Base-by-base conservation (phyloP, 352 stramenopile species). In the Phytophthora vignae region DNA sequence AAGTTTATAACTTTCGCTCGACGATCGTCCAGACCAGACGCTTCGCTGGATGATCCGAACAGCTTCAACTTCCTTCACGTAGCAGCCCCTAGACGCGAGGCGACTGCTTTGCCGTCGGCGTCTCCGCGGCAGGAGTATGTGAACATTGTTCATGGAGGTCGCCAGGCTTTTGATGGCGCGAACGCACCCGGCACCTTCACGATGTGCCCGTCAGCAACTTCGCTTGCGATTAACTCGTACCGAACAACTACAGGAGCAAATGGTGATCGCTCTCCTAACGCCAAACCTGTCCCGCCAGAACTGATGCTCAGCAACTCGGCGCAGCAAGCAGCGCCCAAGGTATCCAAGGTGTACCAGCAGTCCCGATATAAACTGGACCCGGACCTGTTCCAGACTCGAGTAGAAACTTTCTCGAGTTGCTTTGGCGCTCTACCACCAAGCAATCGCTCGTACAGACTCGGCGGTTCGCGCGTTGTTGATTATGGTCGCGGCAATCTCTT, bases 321-420 rank as follows among this genome's bases (percentile, higher is more conserved):
- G 17, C n/a, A 42, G 5, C 60, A 66, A 44, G 44, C 42, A 25
- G 58, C 25, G 1, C 58, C 55, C 27, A 69, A 71, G 9, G 68
- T 79, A 52, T 56, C 60, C 57, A 75, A 75, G n/a, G 53, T 71
- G 25, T 83, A 62, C 48, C 80, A 85, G 29, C 73, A 84, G 48
- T 85, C 77, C 42, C 74, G 70, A 61, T 87, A 87, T 55, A 82
- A 77, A 4, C 69, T 88, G 42, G 78, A 86, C 17, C 80, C 80
- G 10, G 73, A 77, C 14, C 42, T 85, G 21, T 85, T 71, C 25
- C 80, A 87, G 69, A 50, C 75, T 2, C 71, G 73, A 9, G 19
- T 59, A 58, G 48, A 81, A 22, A 73, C 73, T 2, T 71, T 87
- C 42, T 72, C 67, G 33, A 67, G 59, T 38, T 78, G 71, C 22